Conservation (phyloP, 2,329 filamentous ascomycete species). For the Epichloe uncinata region DNA sequence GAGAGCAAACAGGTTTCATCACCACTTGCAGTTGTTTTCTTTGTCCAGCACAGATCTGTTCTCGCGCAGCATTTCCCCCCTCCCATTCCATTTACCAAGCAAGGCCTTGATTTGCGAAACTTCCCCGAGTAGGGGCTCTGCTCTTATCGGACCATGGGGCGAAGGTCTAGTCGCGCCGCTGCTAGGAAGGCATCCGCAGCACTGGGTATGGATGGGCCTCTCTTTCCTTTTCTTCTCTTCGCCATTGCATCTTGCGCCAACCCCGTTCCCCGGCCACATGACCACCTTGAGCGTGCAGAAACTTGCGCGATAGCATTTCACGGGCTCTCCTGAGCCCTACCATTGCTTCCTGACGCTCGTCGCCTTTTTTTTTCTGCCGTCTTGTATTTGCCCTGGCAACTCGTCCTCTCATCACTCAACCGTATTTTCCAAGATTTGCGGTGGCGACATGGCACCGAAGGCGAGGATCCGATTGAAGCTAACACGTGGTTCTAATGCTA, state of each 20-base stretch:
- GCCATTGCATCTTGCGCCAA: conserved; percentile 1
- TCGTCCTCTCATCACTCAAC: neutral
- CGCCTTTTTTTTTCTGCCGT: neutral
- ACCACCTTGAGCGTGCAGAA: neutral
- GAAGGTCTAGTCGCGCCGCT: conserved; percentile 39
- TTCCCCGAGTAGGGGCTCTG: no score
- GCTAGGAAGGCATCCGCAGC: conserved; percentile 40
- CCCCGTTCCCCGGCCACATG: neutral
- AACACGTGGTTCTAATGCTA: conserved; percentile 15
- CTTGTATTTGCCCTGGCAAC: neutral
- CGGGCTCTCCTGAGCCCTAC: neutral
- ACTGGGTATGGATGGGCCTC: conserved; percentile 32
- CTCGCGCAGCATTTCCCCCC: neutral
- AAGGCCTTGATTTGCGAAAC: neutral
- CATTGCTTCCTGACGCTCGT: neutral
- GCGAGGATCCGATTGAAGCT: conserved; percentile 20
- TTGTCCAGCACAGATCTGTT: neutral
- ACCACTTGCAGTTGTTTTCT: neutral
- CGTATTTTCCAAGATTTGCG: neutral
- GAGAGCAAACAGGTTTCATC: neutral
- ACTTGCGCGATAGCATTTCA: neutral
- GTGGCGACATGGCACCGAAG: conserved; percentile 14
- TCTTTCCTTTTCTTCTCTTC: neutral
- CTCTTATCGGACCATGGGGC: conserved; percentile 20
- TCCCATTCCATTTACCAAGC: neutral